Evolutionary conservation across 306 rosid species (phyloP).

Genomic region (Fagus sylvatica): DNA sequence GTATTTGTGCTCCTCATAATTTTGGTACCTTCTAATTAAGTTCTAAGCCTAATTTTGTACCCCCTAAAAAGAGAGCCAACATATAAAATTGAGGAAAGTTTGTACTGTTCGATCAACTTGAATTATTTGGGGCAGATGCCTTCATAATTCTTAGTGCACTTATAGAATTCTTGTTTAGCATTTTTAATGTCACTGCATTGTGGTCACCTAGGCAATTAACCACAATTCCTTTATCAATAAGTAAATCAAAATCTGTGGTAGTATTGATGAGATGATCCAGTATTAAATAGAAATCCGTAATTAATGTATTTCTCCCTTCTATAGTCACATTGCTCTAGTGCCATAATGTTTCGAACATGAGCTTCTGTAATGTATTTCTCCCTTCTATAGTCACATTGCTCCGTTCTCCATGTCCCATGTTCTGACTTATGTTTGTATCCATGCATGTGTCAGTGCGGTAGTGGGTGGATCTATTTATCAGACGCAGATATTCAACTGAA

Average conservation of each 20-base stretch:
- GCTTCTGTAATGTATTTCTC: too few relatives aligned
- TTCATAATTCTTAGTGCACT: too few relatives aligned
- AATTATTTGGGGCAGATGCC: too few relatives aligned
- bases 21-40: too few relatives aligned
- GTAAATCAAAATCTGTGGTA: slow-evolving; percentile 30
- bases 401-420: background rate
- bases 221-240: slow-evolving; percentile 15
- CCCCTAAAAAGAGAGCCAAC: too few relatives aligned
- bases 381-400: too few relatives aligned
- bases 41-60: too few relatives aligned
- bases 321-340: slow-evolving; percentile 40
- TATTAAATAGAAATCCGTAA: slow-evolving; percentile 28
- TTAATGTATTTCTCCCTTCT: background rate
- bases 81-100: too few relatives aligned
- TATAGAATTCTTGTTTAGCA: too few relatives aligned
- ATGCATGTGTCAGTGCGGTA: background rate
- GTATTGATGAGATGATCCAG: slow-evolving; percentile 33
- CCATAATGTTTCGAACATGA: slow-evolving; percentile 36
- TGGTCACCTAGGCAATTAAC: slow-evolving; percentile 26
- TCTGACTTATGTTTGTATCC: background rate
- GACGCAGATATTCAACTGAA: background rate
- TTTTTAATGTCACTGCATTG: slow-evolving; percentile 29
- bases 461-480: background rate
- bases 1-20: too few relatives aligned
- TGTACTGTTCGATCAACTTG: too few relatives aligned